Base-by-base conservation (phyloP, 306 rosid genomes). In the Potentilla sterilis region DNA sequence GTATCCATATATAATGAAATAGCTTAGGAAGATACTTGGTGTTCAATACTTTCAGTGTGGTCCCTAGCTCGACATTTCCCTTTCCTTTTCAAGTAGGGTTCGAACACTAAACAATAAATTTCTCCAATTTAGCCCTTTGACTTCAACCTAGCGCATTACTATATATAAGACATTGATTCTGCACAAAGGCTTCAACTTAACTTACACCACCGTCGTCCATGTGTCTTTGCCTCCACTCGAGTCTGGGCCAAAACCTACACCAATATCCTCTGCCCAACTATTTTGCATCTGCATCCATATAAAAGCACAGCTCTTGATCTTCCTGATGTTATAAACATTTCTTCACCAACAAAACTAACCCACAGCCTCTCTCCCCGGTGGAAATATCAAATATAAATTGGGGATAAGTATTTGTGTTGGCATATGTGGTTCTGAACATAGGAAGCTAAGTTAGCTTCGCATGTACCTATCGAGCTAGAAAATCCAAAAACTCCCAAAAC, bases 111-210 rank as follows among this genome's bases (percentile, higher is more conserved):
- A 19, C 62, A 55, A 55, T 13, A 18, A 58, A 22, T 57, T 24
- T 24, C 34, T 7, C 18, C 40, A 28, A 13, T 34, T 15, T 63
- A 63, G 5, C 21, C 22, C 21, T 35, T 62, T 63, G 68, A 63
- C 68, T 58, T 34, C 67, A 2, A 63, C 68, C 21, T 14, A 62
- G 14, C 38, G 6, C 34, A 57, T 22, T 34, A 16, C 44, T 63
- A 63, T 63, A 63, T 59, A 59, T 62, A 64, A 18, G 69, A 64
- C 69, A 64, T 64, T 16, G 46, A 64, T 64, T 64, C 69, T 35
- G 24, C 42, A 32, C 67, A 32, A 58, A 62, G 67, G 41, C 67
- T 57, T 57, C 38, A 61, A 24, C 44, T 63, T 6, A 34, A 63
- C 40, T 64, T 38, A 24, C 44, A 16, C 43, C 69, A 16, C 69